phyloP scores from a whole-genome alignment of 352 stramenopile genomes.

The Pythium dissimile region DNA sequence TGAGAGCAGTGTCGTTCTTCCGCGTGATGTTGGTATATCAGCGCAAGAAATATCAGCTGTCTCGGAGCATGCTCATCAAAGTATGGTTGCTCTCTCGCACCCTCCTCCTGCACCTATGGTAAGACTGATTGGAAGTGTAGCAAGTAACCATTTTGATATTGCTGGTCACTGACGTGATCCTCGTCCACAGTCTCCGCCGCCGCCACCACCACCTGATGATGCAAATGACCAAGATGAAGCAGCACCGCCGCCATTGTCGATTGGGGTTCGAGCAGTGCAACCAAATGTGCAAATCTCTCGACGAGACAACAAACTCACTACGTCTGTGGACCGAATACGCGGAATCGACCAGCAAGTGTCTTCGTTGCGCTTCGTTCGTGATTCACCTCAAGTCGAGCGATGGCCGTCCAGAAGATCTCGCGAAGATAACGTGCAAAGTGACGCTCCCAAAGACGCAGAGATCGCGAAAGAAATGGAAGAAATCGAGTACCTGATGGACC shows the following conservation, averaged over 20 bases:
- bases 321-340: conserved; percentile 24
- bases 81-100: too few relatives aligned
- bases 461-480: conserved; percentile 32
- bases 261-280: neutral
- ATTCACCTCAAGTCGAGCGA: neutral
- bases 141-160: neutral
- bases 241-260: neutral
- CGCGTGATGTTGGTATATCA: too few relatives aligned
- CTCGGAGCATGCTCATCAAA: too few relatives aligned
- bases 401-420: neutral
- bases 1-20: too few relatives aligned
- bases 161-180: neutral
- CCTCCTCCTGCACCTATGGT: too few relatives aligned
- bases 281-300: neutral
- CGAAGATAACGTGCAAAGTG: neutral
- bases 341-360: conserved; percentile 19
- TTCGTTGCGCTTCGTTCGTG: conserved; percentile 14
- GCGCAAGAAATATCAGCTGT: too few relatives aligned
- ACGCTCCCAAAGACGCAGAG: conserved; percentile 28
- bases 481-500: conserved; percentile 51
- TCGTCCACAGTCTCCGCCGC: conserved; percentile 3
- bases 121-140: too few relatives aligned
- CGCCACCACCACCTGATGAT: conserved; percentile 11
- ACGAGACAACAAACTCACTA: neutral
- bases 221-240: neutral